Percentiles rank a stretch among this genome's conserved stretches.
Conservation (phyloP, 2,329 filamentous ascomycete genomes). For the Zarea fungicola region DNA sequence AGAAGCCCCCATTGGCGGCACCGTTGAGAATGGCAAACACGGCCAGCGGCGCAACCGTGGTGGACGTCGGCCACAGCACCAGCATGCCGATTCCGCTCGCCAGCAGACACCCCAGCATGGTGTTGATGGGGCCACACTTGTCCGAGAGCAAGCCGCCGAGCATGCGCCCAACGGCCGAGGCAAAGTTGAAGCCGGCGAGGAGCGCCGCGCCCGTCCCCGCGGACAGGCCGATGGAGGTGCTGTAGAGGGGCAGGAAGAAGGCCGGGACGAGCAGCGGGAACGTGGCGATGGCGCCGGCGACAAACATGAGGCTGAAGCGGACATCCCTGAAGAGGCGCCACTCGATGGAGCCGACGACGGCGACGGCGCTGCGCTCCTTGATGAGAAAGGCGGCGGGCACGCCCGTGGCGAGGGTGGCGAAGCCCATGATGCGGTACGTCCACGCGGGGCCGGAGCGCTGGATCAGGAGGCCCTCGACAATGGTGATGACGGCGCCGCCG, state of each 20-base stretch:
- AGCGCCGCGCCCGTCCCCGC: conserved; percentile 47
- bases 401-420: conserved; percentile 13
- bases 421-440: conserved; percentile 15
- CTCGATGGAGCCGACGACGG: conserved; percentile 36
- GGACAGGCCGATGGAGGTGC: conserved; percentile 44
- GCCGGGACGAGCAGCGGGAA: conserved; percentile 55
- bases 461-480: conserved; percentile 12
- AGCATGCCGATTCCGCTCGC: conserved; percentile 52
- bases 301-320: conserved; percentile 46
- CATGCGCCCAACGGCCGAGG: conserved; percentile 50
- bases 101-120: conserved; percentile 41
- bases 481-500: conserved; percentile 16
- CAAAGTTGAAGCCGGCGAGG: conserved; percentile 54
- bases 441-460: conserved; percentile 14
- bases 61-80: conserved; percentile 52
- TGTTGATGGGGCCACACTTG: conserved; percentile 47
- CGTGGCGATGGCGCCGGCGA: conserved; percentile 46
- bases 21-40: conserved; percentile 55
- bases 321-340: conserved; percentile 45
- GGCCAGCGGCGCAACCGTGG: conserved; percentile 44
- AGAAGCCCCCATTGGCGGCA: conserved; percentile 54
- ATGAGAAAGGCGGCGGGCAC: conserved; percentile 12
- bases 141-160: conserved; percentile 47
- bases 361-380: conserved; percentile 22
- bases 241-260: conserved; percentile 54